Percentiles rank a stretch among this genome's conserved stretches.
Conservation (phyloP, 73 alveolate species). For the Paramecium caudatum region DNA sequence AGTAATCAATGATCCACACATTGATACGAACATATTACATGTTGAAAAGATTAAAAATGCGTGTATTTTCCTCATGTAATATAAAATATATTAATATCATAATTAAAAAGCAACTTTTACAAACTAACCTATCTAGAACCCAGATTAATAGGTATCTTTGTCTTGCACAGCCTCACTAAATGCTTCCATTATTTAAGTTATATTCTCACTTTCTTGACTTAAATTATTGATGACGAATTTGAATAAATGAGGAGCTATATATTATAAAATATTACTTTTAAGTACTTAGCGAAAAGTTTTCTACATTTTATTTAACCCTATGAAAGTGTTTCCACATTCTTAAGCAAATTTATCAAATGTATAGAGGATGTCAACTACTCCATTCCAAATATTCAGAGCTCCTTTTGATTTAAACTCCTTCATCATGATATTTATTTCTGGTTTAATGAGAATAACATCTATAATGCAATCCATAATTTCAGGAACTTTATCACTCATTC, state of each 20-base stretch:
- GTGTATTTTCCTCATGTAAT: slow-evolving; percentile 21
- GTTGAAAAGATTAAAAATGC: slow-evolving; percentile 43
- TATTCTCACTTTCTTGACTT: not conserved
- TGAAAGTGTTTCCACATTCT: not conserved
- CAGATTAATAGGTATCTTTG: not conserved
- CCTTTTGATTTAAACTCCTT: not conserved
- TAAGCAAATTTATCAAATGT: slow-evolving; percentile 2
- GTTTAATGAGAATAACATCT: not conserved
- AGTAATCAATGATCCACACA: slow-evolving; percentile 65
- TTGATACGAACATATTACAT: slow-evolving; percentile 47
- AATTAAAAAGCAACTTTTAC: not conserved
- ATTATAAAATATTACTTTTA: not conserved
- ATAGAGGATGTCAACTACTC: not conserved
- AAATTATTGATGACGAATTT: not conserved
- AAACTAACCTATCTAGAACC: not conserved
- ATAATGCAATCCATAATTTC: not conserved
- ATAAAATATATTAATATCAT: not conserved
- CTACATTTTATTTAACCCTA: not conserved
- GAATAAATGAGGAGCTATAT: not conserved
- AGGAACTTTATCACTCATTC: slow-evolving; percentile 38
- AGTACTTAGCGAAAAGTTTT: not conserved
- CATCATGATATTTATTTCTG: not conserved
- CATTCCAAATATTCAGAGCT: not conserved
- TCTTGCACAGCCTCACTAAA: not conserved
- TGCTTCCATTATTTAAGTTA: not conserved